Conservation (phyloP, 345 rosid genomes). For the Lumnitzera littorea region DNA sequence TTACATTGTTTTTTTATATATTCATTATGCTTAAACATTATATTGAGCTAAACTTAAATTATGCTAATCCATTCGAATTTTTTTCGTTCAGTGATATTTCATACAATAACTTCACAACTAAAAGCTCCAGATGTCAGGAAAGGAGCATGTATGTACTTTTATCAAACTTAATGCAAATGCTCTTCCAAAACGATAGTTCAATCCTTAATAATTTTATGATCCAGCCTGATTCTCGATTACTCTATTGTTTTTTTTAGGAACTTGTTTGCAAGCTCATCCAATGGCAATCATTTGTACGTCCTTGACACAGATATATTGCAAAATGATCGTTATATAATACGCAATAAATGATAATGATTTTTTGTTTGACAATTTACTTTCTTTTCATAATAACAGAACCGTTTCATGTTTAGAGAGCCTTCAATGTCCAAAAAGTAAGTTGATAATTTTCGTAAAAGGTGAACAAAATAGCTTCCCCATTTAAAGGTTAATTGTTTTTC, state of each 20-base stretch:
- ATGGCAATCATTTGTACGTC: constrained; percentile 36
- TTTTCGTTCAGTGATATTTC: constrained; percentile 32
- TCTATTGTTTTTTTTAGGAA: constrained; percentile 31
- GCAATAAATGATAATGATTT: not conserved
- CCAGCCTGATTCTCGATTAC: not conserved
- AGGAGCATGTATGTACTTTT: constrained; percentile 21
- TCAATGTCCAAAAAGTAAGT: constrained; percentile 4
- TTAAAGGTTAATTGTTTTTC: not conserved
- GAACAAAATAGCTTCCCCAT: constrained; percentile 1
- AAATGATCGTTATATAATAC: not conserved
- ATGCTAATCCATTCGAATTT: not conserved
- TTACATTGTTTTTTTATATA: not conserved
- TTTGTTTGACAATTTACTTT: not conserved
- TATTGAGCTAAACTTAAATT: not conserved
- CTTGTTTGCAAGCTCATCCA: constrained; percentile 45
- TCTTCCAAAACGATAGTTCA: not conserved
- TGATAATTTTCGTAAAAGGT: not conserved
- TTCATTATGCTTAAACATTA: not conserved
- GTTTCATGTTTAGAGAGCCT: not conserved
- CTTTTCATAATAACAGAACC: not conserved
- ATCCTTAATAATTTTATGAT: not conserved
- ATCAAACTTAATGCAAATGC: constrained; percentile 12
- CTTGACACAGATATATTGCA: constrained; percentile 7
- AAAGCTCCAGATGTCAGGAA: constrained; percentile 8
- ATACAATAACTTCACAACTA: constrained; percentile 23